phyloP scores from a whole-genome alignment of 2,329 filamentous ascomycete genomes.

The Knufia petricola region DNA sequence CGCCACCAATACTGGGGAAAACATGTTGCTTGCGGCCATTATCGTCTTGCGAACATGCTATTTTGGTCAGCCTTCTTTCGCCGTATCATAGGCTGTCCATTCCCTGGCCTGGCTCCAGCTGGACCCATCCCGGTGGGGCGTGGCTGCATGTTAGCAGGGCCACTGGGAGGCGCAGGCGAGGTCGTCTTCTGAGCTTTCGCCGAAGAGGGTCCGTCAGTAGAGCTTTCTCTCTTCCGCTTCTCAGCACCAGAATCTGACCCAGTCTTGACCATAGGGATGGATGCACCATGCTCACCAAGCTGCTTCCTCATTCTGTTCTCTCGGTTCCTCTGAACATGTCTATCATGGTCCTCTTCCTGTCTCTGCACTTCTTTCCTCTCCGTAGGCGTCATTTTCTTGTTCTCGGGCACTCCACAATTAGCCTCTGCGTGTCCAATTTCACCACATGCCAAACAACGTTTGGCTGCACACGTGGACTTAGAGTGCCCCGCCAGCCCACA shows the following conservation, averaged over 20 bases:
- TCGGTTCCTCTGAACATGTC: conserved; percentile 27
- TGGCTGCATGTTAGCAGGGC: conserved; percentile 7
- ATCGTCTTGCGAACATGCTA: not conserved
- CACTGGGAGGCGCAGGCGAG: not conserved
- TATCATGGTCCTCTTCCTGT: conserved; percentile 30
- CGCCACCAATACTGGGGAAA: not conserved
- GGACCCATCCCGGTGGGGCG: not conserved
- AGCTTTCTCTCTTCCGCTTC: conserved; percentile 20
- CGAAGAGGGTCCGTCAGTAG: conserved; percentile 4
- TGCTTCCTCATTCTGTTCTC: conserved; percentile 34
- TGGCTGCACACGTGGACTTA: conserved; percentile 30
- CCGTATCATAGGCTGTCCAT: conserved; percentile 12
- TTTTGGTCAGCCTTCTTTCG: conserved; percentile 18
- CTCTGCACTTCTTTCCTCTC: conserved; percentile 29
- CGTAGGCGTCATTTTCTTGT: conserved; percentile 28
- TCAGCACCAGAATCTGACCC: conserved; percentile 3
- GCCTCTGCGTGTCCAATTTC: conserved; percentile 32
- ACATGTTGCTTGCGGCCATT: not conserved
- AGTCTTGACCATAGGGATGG: conserved; percentile 30
- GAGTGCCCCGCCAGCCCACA: conserved; percentile 34
- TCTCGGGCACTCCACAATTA: conserved; percentile 27
- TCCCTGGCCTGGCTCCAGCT: not conserved
- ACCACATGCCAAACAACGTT: conserved; percentile 37
- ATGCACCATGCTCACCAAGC: conserved; percentile 36
- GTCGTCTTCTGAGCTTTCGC: not conserved